Evolutionary conservation across 1,284 basidiomycete genomes (phyloP).

Genomic region (Boletus austroedulis): DNA sequence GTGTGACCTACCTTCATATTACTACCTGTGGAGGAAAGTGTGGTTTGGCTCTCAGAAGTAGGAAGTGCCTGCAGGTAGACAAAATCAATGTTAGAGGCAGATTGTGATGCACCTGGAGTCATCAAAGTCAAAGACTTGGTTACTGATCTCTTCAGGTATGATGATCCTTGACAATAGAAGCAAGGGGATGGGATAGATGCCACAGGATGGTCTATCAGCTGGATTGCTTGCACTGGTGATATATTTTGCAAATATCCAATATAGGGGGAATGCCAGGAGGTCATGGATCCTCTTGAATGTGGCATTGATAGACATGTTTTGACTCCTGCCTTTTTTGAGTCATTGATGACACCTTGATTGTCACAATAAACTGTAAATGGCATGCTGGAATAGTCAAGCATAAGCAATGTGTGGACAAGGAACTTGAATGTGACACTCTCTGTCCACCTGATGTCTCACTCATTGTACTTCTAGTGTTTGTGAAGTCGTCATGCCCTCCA

Average conservation of each 20-base stretch:
- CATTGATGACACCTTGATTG: too few species aligned
- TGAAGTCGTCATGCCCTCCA: constrained; percentile 14
- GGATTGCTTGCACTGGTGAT: constrained; percentile 27
- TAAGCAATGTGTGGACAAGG: too few species aligned
- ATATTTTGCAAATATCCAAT: constrained; percentile 21
- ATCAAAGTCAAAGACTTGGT: not conserved
- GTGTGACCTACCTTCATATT: too few species aligned
- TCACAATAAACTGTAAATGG: too few species aligned
- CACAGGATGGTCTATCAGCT: constrained; percentile 21
- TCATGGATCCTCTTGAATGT: too few species aligned
- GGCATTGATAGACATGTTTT: too few species aligned
- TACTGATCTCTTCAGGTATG: not conserved
- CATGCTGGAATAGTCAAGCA: too few species aligned
- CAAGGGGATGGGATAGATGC: not conserved
- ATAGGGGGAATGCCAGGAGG: too few species aligned
- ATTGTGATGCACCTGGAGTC: not conserved
- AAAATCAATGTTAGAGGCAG: not conserved
- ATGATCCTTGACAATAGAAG: constrained; percentile 17
- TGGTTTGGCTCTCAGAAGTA: too few species aligned
- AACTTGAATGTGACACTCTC: constrained; percentile 19
- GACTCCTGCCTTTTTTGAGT: too few species aligned
- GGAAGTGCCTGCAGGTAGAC: too few species aligned
- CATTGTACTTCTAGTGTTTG: not conserved
- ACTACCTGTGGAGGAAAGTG: too few species aligned
- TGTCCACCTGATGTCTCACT: constrained; percentile 22